Evolutionary conservation across 371 early-diverging fungal species (phyloP), one percentile per base, ranked within the genome.

Genomic region (Mucor mucedo): DNA sequence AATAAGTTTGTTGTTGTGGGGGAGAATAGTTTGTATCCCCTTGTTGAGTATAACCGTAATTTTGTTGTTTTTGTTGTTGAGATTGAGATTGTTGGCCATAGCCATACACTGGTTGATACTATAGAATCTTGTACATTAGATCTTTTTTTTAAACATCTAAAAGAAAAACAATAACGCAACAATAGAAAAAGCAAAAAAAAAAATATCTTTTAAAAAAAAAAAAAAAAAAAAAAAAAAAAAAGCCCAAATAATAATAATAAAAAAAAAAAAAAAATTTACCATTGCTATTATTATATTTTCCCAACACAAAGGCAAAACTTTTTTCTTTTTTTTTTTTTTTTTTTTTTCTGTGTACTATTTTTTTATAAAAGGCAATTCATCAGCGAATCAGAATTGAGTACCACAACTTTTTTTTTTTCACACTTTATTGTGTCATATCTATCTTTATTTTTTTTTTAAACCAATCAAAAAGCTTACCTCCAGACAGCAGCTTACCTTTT

Each of bases 81-180:
- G 39, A 55, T 29, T 60, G 60, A 2, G 47, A 55, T 45, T 56
- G 47, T 33, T 68, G 64, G 30, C 64, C 63, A 45, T 63, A 68
- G 52, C 62, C 62, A 62, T 70, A 70, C 5, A 60, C 44, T 62
- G 55, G 62, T 44, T 64, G 69, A 58, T 69, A 65, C 69, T 69
- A 56, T 28, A 10, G 11, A 16, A 60, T 9, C 13, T 3, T 29
- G 8, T 29, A 40, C 39, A 52, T 9, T 33, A 54, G 32, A 35
- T 35, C 35, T 35, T 35, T 35, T 35, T 35, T 35, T 35, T 35
- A 4, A 4, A 35, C 47, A 44, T n/a, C n/a, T 44, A 5, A 14
- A 14, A 44, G 14, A 41, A 41, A 41, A 41, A 41, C 41, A 41
- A 14, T 41, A 41, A 21, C 3, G 41, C 14, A 41, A 41, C 11